A percentile compares a stretch with the other conserved stretches of the same genome.
phyloP scores from a whole-genome alignment of 2,329 filamentous ascomycete genomes.

The Nigrospora sphaerica region DNA sequence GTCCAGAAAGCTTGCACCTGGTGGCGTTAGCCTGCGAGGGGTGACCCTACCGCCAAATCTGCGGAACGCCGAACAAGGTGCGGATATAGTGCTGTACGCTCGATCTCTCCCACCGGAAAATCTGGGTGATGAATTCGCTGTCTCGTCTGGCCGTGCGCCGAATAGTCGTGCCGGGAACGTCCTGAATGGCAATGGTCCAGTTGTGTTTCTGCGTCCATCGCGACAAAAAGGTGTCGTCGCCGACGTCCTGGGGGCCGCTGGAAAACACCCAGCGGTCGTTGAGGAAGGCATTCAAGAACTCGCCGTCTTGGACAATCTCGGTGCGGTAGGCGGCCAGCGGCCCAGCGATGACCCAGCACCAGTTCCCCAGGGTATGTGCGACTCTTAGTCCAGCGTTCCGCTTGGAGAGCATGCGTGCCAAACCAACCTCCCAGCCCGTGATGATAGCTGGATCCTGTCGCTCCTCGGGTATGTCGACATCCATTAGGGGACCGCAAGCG shows the following conservation, averaged over 20 bases:
- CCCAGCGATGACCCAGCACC: constrained; percentile 1
- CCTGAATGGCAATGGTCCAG: constrained; percentile 5
- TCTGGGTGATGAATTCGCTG: constrained; percentile 1
- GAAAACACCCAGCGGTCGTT: constrained; percentile 2
- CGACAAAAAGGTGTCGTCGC: constrained; percentile 7
- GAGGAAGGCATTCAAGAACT: neutral
- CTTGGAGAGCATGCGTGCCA: neutral
- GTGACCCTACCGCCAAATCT: neutral
- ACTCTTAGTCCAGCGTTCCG: neutral
- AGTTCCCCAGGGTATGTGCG: neutral
- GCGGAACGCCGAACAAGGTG: constrained; percentile 1
- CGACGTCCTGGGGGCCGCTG: neutral
- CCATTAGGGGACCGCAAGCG: neutral
- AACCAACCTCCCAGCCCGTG: constrained; percentile 3
- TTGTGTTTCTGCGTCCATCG: constrained; percentile 3
- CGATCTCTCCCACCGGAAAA: constrained; percentile 5
- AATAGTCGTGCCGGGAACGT: neutral
- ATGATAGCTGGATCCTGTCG: neutral
- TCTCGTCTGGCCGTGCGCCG: constrained; percentile 1
- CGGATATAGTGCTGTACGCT: neutral
- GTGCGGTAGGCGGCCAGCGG: neutral
- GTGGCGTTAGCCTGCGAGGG: neutral
- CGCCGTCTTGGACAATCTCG: constrained; percentile 1
- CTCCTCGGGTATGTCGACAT: constrained; percentile 2
- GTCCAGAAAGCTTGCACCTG: too few species aligned